These are phyloP conservation scores for Penicillium sp. DNA, from an alignment of 2,329 filamentous ascomycete genomes.

Conservation along the genomic window DNA sequence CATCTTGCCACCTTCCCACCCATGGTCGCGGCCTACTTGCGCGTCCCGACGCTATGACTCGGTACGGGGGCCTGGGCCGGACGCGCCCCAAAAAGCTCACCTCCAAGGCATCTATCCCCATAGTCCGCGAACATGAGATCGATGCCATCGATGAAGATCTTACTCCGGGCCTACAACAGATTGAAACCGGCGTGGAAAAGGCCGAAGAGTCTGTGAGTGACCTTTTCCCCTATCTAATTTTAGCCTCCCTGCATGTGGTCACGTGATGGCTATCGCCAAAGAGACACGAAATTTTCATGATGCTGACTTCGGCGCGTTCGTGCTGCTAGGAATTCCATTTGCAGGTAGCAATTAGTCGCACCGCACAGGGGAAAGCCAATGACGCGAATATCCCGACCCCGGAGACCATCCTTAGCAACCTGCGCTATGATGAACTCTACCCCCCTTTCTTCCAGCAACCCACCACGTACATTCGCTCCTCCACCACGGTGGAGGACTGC, in stretches of 20 bases:
- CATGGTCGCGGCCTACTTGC: conserved; percentile 36
- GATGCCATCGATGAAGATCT: conserved; percentile 82
- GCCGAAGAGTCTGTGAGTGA: conserved; percentile 90
- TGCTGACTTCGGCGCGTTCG: conserved; percentile 17
- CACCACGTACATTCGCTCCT: conserved; percentile 92
- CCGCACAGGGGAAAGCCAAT: conserved; percentile 55
- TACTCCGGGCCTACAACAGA: conserved; percentile 72
- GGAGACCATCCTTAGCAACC: conserved; percentile 55
- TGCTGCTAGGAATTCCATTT: conserved; percentile 79
- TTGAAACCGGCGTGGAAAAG: conserved; percentile 95
- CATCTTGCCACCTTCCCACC: conserved; percentile 55
- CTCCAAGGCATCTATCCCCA: conserved; percentile 77
- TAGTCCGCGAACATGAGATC: conserved; percentile 86
- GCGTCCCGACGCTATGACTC: conserved; percentile 42
- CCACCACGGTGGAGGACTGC: conserved; percentile 94
- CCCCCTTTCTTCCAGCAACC: conserved; percentile 73
- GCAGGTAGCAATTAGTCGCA: conserved; percentile 70
- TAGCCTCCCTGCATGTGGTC: conserved; percentile 32
- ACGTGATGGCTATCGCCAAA: conserved; percentile 36
- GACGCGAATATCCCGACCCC: conserved; percentile 63
- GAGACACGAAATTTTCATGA: conserved; percentile 31
- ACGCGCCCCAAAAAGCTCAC: conserved; percentile 67
- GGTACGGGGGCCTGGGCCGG: conserved; percentile 44
- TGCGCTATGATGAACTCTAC: conserved; percentile 88
- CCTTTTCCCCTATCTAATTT: conserved; percentile 28